A percentile compares a stretch with the other conserved stretches of the same genome.
Conservation (phyloP, 768 basidiomycete genomes). For the Hypsizygus marmoreus region DNA sequence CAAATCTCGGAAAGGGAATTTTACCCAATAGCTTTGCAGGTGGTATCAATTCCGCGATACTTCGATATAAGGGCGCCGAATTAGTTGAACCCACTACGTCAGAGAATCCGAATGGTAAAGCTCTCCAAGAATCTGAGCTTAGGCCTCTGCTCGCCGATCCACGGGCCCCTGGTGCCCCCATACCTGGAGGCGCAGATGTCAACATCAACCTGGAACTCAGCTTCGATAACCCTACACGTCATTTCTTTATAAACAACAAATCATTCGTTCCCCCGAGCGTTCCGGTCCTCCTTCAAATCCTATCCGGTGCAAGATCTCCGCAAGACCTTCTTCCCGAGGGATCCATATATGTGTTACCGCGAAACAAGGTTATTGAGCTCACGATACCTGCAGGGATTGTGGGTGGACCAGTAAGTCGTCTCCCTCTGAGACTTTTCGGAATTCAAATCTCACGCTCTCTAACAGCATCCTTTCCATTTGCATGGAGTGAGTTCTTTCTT, state of each 20-base stretch:
- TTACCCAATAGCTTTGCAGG: slow-evolving; percentile 9
- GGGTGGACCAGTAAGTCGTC: slow-evolving; percentile 18
- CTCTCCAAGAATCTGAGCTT: slow-evolving; percentile 13
- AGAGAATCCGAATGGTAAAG: background rate
- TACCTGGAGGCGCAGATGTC: slow-evolving; percentile 15
- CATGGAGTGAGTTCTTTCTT: slow-evolving; percentile 33
- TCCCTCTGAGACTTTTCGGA: background rate
- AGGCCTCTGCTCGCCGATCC: slow-evolving; percentile 8
- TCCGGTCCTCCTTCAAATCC: slow-evolving; percentile 46
- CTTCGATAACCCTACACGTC: slow-evolving; percentile 10
- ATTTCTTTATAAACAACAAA: slow-evolving; percentile 34
- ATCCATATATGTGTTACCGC: slow-evolving; percentile 34
- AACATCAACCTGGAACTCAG: slow-evolving; percentile 15
- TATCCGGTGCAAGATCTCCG: slow-evolving; percentile 40
- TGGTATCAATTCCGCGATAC: slow-evolving; percentile 18
- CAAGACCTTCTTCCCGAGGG: slow-evolving; percentile 28
- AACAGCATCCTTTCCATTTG: slow-evolving; percentile 38
- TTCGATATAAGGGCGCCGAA: slow-evolving; percentile 14
- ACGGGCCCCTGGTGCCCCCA: slow-evolving; percentile 11
- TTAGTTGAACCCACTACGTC: slow-evolving; percentile 8
- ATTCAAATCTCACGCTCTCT: background rate
- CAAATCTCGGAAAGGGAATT: slow-evolving; percentile 10
- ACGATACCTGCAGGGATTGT: slow-evolving; percentile 30
- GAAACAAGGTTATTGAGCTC: slow-evolving; percentile 41
- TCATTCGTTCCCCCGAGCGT: slow-evolving; percentile 33